Evolutionary conservation across 306 rosid genomes (phyloP).

Genomic region (Cicer arietinum): DNA sequence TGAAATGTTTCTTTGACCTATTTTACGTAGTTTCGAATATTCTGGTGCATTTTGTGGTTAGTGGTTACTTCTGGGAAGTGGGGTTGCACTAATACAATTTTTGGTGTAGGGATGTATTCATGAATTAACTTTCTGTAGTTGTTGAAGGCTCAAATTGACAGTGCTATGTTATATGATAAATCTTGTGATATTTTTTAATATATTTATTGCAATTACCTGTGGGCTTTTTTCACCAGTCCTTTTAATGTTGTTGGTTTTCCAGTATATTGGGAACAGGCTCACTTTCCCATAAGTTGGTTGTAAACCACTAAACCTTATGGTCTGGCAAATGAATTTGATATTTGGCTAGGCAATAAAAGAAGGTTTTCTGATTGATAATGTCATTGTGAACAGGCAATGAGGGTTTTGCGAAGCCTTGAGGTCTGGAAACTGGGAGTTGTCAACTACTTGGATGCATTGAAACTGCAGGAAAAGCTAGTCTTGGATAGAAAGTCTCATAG

Average conservation of each 20-base stretch:
- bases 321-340: background rate
- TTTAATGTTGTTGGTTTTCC: background rate
- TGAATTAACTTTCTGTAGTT: background rate
- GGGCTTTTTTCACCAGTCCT: background rate
- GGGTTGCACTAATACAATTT: background rate
- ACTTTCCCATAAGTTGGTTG: background rate
- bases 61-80: background rate
- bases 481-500: conserved; percentile 57
- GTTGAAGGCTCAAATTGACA: conserved; percentile 10
- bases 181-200: background rate
- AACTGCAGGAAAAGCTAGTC: conserved; percentile 56
- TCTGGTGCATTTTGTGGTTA: background rate
- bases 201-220: background rate
- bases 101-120: background rate
- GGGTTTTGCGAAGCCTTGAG: conserved; percentile 66
- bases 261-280: conserved; percentile 16
- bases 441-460: conserved; percentile 47
- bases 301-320: background rate
- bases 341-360: conserved; percentile 8
- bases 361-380: conserved; percentile 31
- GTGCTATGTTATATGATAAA: background rate
- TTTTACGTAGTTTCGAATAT: background rate
- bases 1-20: conserved; percentile 26
- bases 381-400: conserved; percentile 64
- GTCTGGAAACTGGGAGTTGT: conserved; percentile 85